Conservation (phyloP, 2,329 filamentous ascomycete species). For the Paecilomyces dactylethromorphus region DNA sequence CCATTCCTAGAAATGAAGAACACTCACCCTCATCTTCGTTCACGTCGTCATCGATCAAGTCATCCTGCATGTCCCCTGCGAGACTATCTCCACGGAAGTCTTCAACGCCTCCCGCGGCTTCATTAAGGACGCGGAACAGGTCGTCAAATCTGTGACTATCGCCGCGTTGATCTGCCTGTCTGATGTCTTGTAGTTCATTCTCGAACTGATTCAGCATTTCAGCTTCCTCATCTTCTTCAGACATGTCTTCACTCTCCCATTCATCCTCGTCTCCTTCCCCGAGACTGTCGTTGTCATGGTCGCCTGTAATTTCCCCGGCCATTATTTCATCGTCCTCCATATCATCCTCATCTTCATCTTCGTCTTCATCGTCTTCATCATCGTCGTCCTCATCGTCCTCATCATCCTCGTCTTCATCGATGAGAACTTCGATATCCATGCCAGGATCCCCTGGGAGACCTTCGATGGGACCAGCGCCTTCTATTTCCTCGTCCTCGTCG, state of each 20-base stretch:
- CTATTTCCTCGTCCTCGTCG: slow-evolving; percentile 76
- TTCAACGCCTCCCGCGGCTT: slow-evolving; percentile 35
- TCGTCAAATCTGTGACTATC: slow-evolving; percentile 39
- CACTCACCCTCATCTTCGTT: slow-evolving; percentile 50
- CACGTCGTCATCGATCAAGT: slow-evolving; percentile 50
- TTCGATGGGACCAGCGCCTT: slow-evolving; percentile 69
- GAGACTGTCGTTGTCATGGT: slow-evolving; percentile 47
- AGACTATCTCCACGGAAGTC: slow-evolving; percentile 39
- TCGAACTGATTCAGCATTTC: slow-evolving; percentile 40
- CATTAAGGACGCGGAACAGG: slow-evolving; percentile 38
- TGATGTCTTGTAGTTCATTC: slow-evolving; percentile 34
- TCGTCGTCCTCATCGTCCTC: slow-evolving; percentile 60
- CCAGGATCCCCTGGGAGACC: slow-evolving; percentile 55
- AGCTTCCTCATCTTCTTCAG: slow-evolving; percentile 39
- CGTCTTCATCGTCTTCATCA: slow-evolving; percentile 51
- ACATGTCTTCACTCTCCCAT: slow-evolving; percentile 45
- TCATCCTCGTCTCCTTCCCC: slow-evolving; percentile 42
- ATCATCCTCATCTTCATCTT: slow-evolving; percentile 55
- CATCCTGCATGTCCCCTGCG: slow-evolving; percentile 42
- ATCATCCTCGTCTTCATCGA: slow-evolving; percentile 61
- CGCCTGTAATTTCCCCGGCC: slow-evolving; percentile 49
- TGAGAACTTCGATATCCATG: slow-evolving; percentile 79
- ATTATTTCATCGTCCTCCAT: slow-evolving; percentile 49
- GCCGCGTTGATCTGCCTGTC: slow-evolving; percentile 34
- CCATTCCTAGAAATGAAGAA: slow-evolving; percentile 11